Base-by-base conservation (phyloP, 1,284 basidiomycete genomes). In the Macrocystidia cucumis region DNA sequence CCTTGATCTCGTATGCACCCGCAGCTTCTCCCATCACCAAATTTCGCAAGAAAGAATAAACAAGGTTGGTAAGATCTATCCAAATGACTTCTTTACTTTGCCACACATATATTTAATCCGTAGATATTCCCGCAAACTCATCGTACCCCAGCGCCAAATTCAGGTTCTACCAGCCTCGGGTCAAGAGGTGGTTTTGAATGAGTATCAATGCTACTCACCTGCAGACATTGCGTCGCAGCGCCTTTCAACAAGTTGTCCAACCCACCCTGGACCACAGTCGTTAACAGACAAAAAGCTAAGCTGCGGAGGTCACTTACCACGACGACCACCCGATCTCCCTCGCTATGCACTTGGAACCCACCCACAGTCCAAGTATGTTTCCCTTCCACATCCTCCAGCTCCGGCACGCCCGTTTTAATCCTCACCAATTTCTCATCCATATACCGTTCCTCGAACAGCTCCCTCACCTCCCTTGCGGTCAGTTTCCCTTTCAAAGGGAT, bases 201-300 rank as follows among this genome's bases (percentile, higher is more conserved):
- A n/a, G n/a, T n/a, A n/a, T n/a, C n/a, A n/a, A 18, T 33, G 6
- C 25, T 31, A 55, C 78, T 26, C 40, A 90, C 88, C 71, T 93
- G 91, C 41, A 98, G 55, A 59, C 93, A 98, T 62, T 98, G 96
- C 12, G 95, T 98, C 5, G 95, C 95, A 31, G 95, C 96, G 7
- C 95, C 95, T 60, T 98, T 98, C 43, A 98, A 69, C 40, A 98
- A 62, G 63, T 98, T 98, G 57, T 98, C 96, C 46, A 98, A 60
- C 0, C 91, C 90, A 37, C 90, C 91, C 83, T 88, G 47, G 11
- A n/a, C n/a, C 34, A 29, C 33, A 37, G 40, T 19, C 11, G 29
- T 17, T 31, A 45, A 41, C 37, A 26, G 29, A 32, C 13, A 29
- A 12, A 23, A 11, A 29, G 26, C 28, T 34, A 17, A 18, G 30